Percentiles rank a stretch among this genome's conserved stretches.
Conservation (phyloP, 139 green algal species). For the Closterium sp. region DNA sequence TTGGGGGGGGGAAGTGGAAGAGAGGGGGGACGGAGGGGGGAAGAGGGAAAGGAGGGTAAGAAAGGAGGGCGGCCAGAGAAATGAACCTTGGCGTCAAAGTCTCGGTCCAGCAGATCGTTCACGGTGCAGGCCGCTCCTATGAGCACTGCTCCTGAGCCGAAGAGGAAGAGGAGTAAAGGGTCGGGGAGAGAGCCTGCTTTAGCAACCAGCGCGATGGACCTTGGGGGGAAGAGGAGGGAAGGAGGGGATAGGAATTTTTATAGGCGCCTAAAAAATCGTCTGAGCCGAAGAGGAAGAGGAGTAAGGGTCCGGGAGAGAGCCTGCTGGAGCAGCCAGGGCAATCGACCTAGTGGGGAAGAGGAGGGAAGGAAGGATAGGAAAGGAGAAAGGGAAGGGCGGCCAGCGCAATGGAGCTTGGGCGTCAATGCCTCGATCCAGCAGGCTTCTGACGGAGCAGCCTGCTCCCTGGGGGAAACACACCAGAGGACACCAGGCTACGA, state of each 20-base stretch:
- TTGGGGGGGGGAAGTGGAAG: slow-evolving; percentile 57
- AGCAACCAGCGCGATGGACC: slow-evolving; percentile 81
- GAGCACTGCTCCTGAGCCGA: slow-evolving; percentile 74
- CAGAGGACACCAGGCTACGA: too few relatives aligned
- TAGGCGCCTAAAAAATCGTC: too few relatives aligned
- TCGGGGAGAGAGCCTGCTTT: slow-evolving; percentile 72
- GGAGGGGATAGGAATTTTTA: neutral
- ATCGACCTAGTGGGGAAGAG: slow-evolving; percentile 68
- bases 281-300: neutral
- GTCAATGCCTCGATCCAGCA: slow-evolving; percentile 78
- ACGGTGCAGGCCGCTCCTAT: slow-evolving; percentile 83
- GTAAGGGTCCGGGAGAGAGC: neutral
- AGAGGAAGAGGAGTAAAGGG: slow-evolving; percentile 69
- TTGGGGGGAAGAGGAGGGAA: neutral
- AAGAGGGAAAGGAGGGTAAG: slow-evolving; percentile 47
- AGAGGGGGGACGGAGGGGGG: slow-evolving; percentile 49
- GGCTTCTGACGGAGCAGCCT: slow-evolving; percentile 97
- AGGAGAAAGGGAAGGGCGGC: slow-evolving; percentile 45
- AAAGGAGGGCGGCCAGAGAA: slow-evolving; percentile 48
- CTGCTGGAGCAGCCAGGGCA: slow-evolving; percentile 67
- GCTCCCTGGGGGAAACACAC: slow-evolving; percentile 61
- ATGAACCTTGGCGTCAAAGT: slow-evolving; percentile 53
- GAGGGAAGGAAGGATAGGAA: slow-evolving; percentile 22
- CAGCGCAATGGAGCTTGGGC: slow-evolving; percentile 47
- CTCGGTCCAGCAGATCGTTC: slow-evolving; percentile 92